Evolutionary conservation across 2,329 filamentous ascomycete genomes (phyloP).

Genomic region (Ophiostoma sp.): DNA sequence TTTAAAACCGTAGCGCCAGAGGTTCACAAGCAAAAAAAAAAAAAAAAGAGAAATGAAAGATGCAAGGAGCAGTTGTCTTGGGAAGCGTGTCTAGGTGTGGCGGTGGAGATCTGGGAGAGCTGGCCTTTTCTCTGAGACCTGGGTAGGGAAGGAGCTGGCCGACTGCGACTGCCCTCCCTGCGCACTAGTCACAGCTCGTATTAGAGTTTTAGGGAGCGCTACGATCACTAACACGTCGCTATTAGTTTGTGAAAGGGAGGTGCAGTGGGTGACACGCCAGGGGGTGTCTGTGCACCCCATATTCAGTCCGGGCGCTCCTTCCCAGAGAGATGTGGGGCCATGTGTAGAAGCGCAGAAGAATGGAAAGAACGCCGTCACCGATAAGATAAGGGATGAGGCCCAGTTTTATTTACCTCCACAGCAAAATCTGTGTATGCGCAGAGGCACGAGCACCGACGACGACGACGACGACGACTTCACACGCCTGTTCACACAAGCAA

Average conservation of each 20-base stretch:
- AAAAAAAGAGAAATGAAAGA: slow-evolving; percentile 10
- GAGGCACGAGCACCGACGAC: not conserved
- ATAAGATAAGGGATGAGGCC: slow-evolving; percentile 21
- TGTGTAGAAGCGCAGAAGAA: not conserved
- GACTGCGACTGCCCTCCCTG: not conserved
- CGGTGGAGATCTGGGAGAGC: slow-evolving; percentile 25
- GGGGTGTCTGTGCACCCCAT: slow-evolving; percentile 3
- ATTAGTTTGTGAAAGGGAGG: not conserved
- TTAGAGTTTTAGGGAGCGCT: slow-evolving; percentile 1
- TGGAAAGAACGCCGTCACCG: slow-evolving; percentile 2
- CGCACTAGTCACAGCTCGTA: not conserved
- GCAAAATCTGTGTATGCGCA: slow-evolving; percentile 4
- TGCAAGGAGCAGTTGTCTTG: not conserved
- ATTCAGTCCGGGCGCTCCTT: not conserved
- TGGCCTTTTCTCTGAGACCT: slow-evolving; percentile 26
- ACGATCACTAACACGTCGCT: no score
- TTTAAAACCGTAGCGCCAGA: not conserved
- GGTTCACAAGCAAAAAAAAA: slow-evolving; percentile 14
- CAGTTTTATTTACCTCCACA: slow-evolving; percentile 15
- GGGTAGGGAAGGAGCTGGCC: not conserved
- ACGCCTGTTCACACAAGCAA: not conserved
- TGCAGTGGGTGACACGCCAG: not conserved
- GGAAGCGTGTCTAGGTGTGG: slow-evolving; percentile 19
- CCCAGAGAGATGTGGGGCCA: slow-evolving; percentile 1
- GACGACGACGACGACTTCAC: not conserved